These are phyloP conservation scores for Acer campestre DNA, from an alignment of 345 rosid genomes.

Conservation along the genomic window DNA sequence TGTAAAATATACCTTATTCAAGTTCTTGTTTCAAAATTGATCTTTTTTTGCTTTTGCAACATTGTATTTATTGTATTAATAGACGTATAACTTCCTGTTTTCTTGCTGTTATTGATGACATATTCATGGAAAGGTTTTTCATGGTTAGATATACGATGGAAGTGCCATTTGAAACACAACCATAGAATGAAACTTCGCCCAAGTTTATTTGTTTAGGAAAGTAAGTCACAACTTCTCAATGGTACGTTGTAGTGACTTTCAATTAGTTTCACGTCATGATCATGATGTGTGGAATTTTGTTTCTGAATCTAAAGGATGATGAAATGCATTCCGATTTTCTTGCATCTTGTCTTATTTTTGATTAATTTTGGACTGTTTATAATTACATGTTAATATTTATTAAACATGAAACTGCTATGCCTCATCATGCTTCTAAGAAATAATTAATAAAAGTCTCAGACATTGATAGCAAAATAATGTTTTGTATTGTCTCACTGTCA, in stretches of 20 bases:
- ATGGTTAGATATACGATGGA: too few relatives aligned
- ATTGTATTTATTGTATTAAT: too few relatives aligned
- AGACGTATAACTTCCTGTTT: not conserved
- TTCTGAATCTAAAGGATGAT: not conserved
- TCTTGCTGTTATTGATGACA: not conserved
- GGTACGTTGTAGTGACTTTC: too few relatives aligned
- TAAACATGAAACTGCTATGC: not conserved
- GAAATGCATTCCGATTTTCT: not conserved
- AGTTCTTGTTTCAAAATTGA: not conserved
- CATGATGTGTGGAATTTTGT: not conserved
- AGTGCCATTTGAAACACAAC: too few relatives aligned
- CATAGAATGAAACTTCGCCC: not conserved
- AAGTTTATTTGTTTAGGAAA: not conserved
- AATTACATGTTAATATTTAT: too few relatives aligned
- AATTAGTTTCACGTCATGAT: not conserved
- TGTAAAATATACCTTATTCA: too few relatives aligned
- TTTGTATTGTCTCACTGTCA: not conserved
- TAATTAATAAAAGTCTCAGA: not conserved
- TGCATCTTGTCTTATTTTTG: not conserved
- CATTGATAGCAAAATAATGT: constrained; percentile 8
- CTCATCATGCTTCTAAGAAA: not conserved
- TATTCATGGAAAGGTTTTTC: not conserved
- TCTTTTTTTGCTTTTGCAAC: not conserved
- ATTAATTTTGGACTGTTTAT: too few relatives aligned
- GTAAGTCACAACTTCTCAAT: not conserved